phyloP scores from a whole-genome alignment of 441 rosid species.

The Mallotus repandus region DNA sequence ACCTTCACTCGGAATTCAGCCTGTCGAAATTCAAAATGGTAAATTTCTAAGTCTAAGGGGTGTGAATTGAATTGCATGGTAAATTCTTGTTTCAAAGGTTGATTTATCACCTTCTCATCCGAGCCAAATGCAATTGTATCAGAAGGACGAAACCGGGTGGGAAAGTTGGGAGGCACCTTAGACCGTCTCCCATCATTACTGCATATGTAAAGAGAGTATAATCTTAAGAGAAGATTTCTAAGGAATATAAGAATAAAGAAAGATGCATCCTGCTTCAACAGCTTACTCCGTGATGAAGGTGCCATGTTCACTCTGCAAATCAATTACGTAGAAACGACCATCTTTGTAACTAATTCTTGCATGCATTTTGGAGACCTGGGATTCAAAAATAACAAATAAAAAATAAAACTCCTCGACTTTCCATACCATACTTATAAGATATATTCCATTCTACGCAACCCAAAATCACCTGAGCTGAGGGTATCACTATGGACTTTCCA shows the following conservation, averaged over 20 bases:
- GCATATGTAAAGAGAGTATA: conserved; percentile 21
- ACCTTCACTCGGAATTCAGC: conserved; percentile 70
- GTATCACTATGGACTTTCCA: conserved; percentile 51
- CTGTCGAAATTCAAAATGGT: conserved; percentile 36
- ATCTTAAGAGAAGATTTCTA: conserved; percentile 9
- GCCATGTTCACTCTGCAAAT: conserved; percentile 71
- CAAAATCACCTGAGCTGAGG: conserved; percentile 51
- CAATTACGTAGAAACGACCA: conserved; percentile 68
- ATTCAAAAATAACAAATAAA: conserved; percentile 6
- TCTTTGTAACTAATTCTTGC: conserved; percentile 74
- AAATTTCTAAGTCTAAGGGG: background rate
- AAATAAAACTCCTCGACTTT: background rate
- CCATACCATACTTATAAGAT: background rate
- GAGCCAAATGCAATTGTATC: conserved; percentile 68
- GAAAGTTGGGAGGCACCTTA: conserved; percentile 53
- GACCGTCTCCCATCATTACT: conserved; percentile 63
- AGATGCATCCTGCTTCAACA: background rate
- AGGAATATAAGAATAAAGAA: background rate
- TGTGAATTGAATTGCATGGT: background rate
- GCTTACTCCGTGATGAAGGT: conserved; percentile 78
- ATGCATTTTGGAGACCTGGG: conserved; percentile 72
- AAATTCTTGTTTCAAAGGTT: background rate
- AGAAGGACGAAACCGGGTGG: conserved; percentile 58
- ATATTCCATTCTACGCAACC: background rate
- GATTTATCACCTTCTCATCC: conserved; percentile 49